Evolutionary conservation across 1,284 basidiomycete species (phyloP), one percentile per base, ranked within the genome.

Genomic region (Fistulinella cinereoalba): DNA sequence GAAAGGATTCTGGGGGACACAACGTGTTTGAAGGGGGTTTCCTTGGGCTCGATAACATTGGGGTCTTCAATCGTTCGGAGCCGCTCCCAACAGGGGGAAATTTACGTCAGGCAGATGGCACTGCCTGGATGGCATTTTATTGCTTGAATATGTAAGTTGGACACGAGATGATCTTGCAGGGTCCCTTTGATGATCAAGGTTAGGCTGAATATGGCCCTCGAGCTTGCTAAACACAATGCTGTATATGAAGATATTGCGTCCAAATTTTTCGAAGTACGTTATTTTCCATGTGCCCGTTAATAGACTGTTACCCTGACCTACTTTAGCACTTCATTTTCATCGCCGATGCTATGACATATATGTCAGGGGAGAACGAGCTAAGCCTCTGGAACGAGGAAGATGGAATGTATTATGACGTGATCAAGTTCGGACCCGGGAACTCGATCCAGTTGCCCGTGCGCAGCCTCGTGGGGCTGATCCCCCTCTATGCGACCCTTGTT

Each of bases 211-310:
- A 98, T 99, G 68, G 94, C 96, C 1, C 80, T 99, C 41, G 96
- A 99, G 69, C 76, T 99, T 29, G 96, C 96, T 43, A 97, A 98
- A 73, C 94, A 98, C 70, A 99, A 99, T 65, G 76, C 87, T 3
- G 92, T 93, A 2, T 99, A 99, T 66, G 96, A 99, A 71, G 96
- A 99, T 67, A 99, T 99, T 54, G 96, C 96, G n/a, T 97, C 93
- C 51, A 98, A 99, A 66, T 96, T 96, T 69, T 95, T 96, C 52
- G 92, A 91, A 82, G 88, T 89, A 59, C 45, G 71, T 61, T 4
- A 27, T 22, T 31, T 25, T 25, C n/a, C n/a, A n/a, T n/a, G n/a
- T 12, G 21, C 32, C 27, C 4, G 23, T 37, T 7, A 18, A 47
- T 22, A 19, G 38, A 18, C 1, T n/a, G 28, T 40, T 27, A 44